phyloP scores from a whole-genome alignment of 129 eudicot species.

The Solidago caesia region DNA sequence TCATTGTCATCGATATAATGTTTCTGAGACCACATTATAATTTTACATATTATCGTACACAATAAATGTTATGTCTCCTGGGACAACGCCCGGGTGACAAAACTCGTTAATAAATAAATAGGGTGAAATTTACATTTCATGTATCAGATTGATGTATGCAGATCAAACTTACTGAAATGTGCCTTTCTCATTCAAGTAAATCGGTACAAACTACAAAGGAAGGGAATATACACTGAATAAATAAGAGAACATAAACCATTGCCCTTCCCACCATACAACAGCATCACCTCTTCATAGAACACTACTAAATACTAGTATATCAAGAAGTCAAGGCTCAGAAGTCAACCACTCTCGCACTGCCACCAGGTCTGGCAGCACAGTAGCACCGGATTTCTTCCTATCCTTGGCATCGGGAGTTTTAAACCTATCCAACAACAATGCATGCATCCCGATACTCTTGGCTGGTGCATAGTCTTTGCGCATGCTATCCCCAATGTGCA shows the following conservation, averaged over 20 bases:
- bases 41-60: too few relatives aligned
- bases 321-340: slow-evolving; percentile 35
- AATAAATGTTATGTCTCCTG: too few relatives aligned
- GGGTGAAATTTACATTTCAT: background rate
- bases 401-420: slow-evolving; percentile 68
- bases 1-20: too few relatives aligned
- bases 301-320: slow-evolving; percentile 7
- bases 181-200: slow-evolving; percentile 20
- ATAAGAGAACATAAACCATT: slow-evolving; percentile 18
- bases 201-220: slow-evolving; percentile 15
- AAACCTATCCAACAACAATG: slow-evolving; percentile 78
- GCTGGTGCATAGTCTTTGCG: slow-evolving; percentile 93
- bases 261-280: slow-evolving; percentile 23
- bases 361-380: slow-evolving; percentile 71
- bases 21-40: too few relatives aligned
- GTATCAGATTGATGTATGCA: background rate
- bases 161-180: background rate
- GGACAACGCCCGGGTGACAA: too few relatives aligned
- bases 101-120: background rate
- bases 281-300: slow-evolving; percentile 1
- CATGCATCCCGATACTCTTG: slow-evolving; percentile 91
- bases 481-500: slow-evolving; percentile 95
- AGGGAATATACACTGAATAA: background rate
- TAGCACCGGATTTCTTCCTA: slow-evolving; percentile 80
- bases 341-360: slow-evolving; percentile 72